These are phyloP conservation scores for Silene conica DNA, from an alignment of 148 eudicot species.

Conservation along the genomic window DNA sequence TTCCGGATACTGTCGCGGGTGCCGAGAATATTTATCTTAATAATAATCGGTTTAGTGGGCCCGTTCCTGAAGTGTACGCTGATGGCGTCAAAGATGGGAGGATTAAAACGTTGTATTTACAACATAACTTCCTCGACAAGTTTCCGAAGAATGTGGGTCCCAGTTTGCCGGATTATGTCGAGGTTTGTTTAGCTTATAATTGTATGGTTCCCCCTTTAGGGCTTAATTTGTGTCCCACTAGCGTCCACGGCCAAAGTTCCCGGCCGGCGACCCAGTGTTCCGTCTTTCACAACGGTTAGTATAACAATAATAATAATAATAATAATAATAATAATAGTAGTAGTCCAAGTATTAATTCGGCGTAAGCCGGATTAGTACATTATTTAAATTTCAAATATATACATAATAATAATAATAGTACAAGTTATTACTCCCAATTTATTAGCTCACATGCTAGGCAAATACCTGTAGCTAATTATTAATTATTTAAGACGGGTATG, in stretches of 20 bases:
- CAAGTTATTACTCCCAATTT: too few species aligned
- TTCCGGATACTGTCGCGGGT: slow-evolving; percentile 22
- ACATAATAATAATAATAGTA: too few species aligned
- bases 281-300: slow-evolving; percentile 31
- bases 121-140: slow-evolving; percentile 49
- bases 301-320: too few species aligned
- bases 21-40: slow-evolving; percentile 49
- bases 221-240: slow-evolving; percentile 42
- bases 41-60: slow-evolving; percentile 50
- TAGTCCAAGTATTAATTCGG: background rate
- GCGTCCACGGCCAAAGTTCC: slow-evolving; percentile 36
- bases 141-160: slow-evolving; percentile 27
- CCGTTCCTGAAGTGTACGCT: slow-evolving; percentile 39
- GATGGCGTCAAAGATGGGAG: slow-evolving; percentile 31
- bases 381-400: too few species aligned
- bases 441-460: too few species aligned
- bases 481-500: too few species aligned
- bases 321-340: background rate
- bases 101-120: slow-evolving; percentile 47
- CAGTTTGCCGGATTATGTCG: slow-evolving; percentile 34
- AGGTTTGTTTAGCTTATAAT: slow-evolving; percentile 53
- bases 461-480: too few species aligned
- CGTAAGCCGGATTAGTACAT: background rate
- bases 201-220: slow-evolving; percentile 65
- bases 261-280: slow-evolving; percentile 61